Evolutionary conservation across 2,329 filamentous ascomycete species (phyloP).

Genomic region (Shiraia sp.): DNA sequence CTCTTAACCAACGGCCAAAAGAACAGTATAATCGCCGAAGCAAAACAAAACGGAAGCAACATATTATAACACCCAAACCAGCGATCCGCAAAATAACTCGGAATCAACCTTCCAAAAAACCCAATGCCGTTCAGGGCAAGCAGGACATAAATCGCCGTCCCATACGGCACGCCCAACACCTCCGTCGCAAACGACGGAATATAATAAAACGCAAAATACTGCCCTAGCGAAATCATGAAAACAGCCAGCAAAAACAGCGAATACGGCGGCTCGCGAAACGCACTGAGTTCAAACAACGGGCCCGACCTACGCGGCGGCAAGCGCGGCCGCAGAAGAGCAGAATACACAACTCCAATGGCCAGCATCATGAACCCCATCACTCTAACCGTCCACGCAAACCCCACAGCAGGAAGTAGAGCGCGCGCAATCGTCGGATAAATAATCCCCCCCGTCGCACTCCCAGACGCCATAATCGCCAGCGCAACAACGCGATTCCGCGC

Average conservation of each 20-base stretch:
- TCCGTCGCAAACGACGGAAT: slow-evolving; percentile 47
- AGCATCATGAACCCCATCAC: slow-evolving; percentile 64
- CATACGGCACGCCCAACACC: slow-evolving; percentile 52
- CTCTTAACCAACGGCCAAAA: slow-evolving; percentile 59
- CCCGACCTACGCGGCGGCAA: slow-evolving; percentile 50
- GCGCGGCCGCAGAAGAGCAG: slow-evolving; percentile 46
- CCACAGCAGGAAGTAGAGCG: slow-evolving; percentile 61
- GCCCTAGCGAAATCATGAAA: slow-evolving; percentile 39
- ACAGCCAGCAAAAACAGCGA: slow-evolving; percentile 41
- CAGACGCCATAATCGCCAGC: slow-evolving; percentile 62
- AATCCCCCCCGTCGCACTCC: slow-evolving; percentile 65
- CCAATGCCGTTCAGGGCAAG: slow-evolving; percentile 63
- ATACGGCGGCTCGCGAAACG: slow-evolving; percentile 49
- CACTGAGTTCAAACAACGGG: slow-evolving; percentile 47
- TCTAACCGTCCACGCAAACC: slow-evolving; percentile 68
- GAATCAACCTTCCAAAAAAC: slow-evolving; percentile 58
- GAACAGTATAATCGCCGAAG: slow-evolving; percentile 56
- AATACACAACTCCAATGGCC: slow-evolving; percentile 42
- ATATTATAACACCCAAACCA: slow-evolving; percentile 60
- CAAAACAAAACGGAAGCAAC: slow-evolving; percentile 55
- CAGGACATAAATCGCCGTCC: slow-evolving; percentile 58
- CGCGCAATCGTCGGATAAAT: slow-evolving; percentile 62
- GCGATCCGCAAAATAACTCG: slow-evolving; percentile 58
- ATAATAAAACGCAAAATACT: slow-evolving; percentile 54
- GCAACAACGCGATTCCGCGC: slow-evolving; percentile 62